Percentiles rank a stretch among this genome's conserved stretches.
These are phyloP conservation scores for Epichloe scottii DNA, from an alignment of 2,329 filamentous ascomycete species.

Conservation along the genomic window DNA sequence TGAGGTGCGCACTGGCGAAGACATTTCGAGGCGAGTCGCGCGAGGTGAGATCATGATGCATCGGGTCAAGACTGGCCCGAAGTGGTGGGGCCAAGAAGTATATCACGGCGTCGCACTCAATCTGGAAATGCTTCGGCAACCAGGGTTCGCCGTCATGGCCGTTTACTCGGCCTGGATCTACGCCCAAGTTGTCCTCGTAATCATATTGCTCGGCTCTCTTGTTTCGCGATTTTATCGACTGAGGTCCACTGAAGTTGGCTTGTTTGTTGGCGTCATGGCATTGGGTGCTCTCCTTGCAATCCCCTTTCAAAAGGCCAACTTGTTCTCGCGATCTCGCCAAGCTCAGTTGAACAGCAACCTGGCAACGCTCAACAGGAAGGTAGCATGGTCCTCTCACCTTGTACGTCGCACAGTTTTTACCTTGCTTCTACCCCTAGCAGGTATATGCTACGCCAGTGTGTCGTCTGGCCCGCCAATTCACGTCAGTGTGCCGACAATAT, in stretches of 20 bases:
- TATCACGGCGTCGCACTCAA: conserved; percentile 56
- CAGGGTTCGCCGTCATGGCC: conserved; percentile 59
- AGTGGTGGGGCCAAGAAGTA: conserved; percentile 67
- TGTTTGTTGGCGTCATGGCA: conserved; percentile 52
- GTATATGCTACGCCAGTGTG: conserved; percentile 53
- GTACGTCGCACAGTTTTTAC: conserved; percentile 57
- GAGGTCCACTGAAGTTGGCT: conserved; percentile 51
- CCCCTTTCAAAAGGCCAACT: conserved; percentile 59
- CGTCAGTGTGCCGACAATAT: conserved; percentile 50
- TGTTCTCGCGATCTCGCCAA: conserved; percentile 53
- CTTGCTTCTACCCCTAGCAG: conserved; percentile 52
- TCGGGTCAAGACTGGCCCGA: conserved; percentile 56
- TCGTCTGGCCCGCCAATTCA: conserved; percentile 49
- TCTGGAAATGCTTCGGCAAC: conserved; percentile 58
- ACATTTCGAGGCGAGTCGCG: conserved; percentile 46
- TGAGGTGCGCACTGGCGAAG: conserved; percentile 43
- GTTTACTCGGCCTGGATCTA: conserved; percentile 72
- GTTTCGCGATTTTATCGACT: conserved; percentile 55
- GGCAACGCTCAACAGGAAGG: conserved; percentile 50
- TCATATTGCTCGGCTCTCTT: conserved; percentile 60
- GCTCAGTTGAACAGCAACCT: conserved; percentile 48
- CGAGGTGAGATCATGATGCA: conserved; percentile 69
- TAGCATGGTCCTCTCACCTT: conserved; percentile 62
- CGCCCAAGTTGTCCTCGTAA: conserved; percentile 60
- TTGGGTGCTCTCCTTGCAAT: conserved; percentile 58